Conservation (phyloP, 1,284 basidiomycete species). For the Gastroboletus turbinatus region DNA sequence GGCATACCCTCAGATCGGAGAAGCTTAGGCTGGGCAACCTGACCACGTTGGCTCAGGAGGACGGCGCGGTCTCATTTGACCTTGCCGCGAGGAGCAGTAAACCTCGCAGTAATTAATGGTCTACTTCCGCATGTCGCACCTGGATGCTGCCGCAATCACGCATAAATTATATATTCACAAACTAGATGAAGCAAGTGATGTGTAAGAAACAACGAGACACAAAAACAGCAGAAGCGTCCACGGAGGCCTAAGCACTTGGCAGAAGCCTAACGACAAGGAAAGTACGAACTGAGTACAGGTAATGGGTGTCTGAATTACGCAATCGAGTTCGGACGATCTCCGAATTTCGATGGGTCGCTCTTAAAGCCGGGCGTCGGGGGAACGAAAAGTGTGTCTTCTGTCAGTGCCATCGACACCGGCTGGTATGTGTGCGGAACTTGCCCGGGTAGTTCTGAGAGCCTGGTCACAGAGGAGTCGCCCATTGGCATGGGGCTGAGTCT, state of each 20-base stretch:
- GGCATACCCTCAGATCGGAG: slow-evolving; percentile 10
- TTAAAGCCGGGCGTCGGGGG: slow-evolving; percentile 62
- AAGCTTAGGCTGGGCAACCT: slow-evolving; percentile 18
- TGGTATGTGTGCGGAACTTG: slow-evolving; percentile 50
- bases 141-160: background rate
- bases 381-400: slow-evolving; percentile 66
- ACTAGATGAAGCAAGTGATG: slow-evolving; percentile 8
- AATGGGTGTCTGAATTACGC: slow-evolving; percentile 31
- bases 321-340: slow-evolving; percentile 45
- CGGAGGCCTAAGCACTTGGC: background rate
- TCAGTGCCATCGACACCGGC: slow-evolving; percentile 74
- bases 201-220: slow-evolving; percentile 1
- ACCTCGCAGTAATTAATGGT: slow-evolving; percentile 21
- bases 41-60: slow-evolving; percentile 19
- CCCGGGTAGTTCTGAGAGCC: slow-evolving; percentile 15
- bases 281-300: background rate
- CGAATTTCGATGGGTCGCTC: slow-evolving; percentile 39
- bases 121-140: slow-evolving; percentile 1
- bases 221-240: slow-evolving; percentile 8
- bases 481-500: slow-evolving; percentile 56
- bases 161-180: slow-evolving; percentile 17
- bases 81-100: slow-evolving; percentile 29
- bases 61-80: slow-evolving; percentile 26
- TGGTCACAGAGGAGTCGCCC: slow-evolving; percentile 4
- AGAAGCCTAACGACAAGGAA: slow-evolving; percentile 5